Percentiles rank a stretch among this genome's conserved stretches.
Evolutionary conservation across 768 basidiomycete species (phyloP).

Genomic region (Calocybe indica): DNA sequence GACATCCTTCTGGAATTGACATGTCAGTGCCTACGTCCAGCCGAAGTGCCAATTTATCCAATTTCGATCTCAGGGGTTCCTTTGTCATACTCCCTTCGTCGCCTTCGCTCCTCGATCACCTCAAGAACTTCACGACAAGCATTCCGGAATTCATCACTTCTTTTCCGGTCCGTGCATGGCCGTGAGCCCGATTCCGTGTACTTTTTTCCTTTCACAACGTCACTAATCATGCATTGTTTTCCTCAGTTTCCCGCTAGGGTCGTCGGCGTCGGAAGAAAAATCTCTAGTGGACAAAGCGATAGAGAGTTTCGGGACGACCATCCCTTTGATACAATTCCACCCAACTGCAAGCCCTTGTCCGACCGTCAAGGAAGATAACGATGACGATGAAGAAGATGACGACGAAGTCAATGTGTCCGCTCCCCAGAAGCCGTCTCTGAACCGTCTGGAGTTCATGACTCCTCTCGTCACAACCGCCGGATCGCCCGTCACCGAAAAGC

Average conservation of each 20-base stretch:
- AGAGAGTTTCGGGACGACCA: slow-evolving; percentile 26
- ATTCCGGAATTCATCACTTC: slow-evolving; percentile 19
- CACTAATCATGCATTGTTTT: background rate
- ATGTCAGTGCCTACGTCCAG: slow-evolving; percentile 6
- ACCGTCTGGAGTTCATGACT: background rate
- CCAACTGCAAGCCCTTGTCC: slow-evolving; percentile 17
- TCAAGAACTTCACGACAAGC: slow-evolving; percentile 24
- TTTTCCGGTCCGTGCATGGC: slow-evolving; percentile 20
- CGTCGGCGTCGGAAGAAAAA: slow-evolving; percentile 9
- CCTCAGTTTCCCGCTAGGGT: slow-evolving; percentile 18
- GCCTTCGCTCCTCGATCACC: slow-evolving; percentile 21
- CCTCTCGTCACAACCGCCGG: slow-evolving; percentile 10
- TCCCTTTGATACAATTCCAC: slow-evolving; percentile 29
- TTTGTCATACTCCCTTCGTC: slow-evolving; percentile 28
- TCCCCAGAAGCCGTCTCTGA: background rate
- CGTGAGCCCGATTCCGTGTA: slow-evolving; percentile 13
- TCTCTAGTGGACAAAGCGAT: slow-evolving; percentile 21
- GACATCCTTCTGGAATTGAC: background rate
- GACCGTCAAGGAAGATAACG: background rate
- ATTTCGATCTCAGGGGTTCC: slow-evolving; percentile 29
- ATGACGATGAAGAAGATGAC: slow-evolving; percentile 9
- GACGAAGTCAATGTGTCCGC: slow-evolving; percentile 7
- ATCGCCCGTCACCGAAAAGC: slow-evolving; percentile 14
- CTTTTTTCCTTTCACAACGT: background rate
- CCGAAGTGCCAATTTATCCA: slow-evolving; percentile 15